phyloP scores from a whole-genome alignment of 805 yeast species.

The Suhomyces kilbournensis region DNA sequence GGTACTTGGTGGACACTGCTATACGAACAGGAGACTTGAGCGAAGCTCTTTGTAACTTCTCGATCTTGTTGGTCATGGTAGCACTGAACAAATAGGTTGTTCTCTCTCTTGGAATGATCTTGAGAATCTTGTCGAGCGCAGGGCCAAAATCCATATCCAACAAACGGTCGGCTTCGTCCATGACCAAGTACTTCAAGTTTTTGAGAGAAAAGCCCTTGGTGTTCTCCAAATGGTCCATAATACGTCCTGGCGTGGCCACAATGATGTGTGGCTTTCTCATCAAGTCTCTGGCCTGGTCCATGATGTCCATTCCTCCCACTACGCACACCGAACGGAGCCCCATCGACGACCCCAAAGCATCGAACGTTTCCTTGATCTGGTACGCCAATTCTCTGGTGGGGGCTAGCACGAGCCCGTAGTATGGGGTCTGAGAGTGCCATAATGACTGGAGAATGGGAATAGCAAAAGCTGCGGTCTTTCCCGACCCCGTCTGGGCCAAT shows the following conservation, averaged over 20 bases:
- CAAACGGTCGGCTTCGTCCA: slow-evolving; percentile 97
- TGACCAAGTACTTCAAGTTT: slow-evolving; percentile 75
- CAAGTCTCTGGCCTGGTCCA: slow-evolving; percentile 93
- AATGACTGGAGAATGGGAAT: slow-evolving; percentile 88
- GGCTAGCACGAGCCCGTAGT: slow-evolving; percentile 83
- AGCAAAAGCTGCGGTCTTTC: slow-evolving; percentile 98
- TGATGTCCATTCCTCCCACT: slow-evolving; percentile 98
- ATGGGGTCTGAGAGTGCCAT: slow-evolving; percentile 86
- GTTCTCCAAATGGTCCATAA: slow-evolving; percentile 89
- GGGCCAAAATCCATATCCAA: slow-evolving; percentile 97
- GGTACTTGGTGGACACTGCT: slow-evolving; percentile 82
- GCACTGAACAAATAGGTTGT: slow-evolving; percentile 90
- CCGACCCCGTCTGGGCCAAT: slow-evolving; percentile 96
- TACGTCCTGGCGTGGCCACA: slow-evolving; percentile 93
- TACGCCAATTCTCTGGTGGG: slow-evolving; percentile 85
- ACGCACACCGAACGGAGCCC: slow-evolving; percentile 86
- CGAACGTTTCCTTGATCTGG: slow-evolving; percentile 91
- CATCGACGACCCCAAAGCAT: slow-evolving; percentile 87
- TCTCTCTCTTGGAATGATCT: slow-evolving; percentile 78
- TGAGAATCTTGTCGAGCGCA: slow-evolving; percentile 80
- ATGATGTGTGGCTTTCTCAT: slow-evolving; percentile 92
- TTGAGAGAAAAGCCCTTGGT: slow-evolving; percentile 86
- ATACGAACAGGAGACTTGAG: slow-evolving; percentile 84
- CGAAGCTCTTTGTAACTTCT: slow-evolving; percentile 91
- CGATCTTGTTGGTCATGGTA: slow-evolving; percentile 95